phyloP scores from a whole-genome alignment of 805 yeast genomes.

The Starmerella cellae region DNA sequence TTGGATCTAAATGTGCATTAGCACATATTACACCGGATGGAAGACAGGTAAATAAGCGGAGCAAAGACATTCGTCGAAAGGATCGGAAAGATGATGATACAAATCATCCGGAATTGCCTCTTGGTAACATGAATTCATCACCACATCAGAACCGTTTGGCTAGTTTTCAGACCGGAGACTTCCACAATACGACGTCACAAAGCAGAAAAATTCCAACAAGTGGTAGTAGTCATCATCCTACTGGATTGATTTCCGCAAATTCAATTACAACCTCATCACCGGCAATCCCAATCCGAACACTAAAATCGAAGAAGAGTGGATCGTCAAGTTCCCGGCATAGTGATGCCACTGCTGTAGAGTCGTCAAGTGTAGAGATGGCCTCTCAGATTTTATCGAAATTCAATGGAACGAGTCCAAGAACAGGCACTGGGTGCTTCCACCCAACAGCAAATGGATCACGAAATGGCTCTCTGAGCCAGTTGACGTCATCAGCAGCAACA shows the following conservation, averaged over 20 bases:
- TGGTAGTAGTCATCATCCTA: background rate
- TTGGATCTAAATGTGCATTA: slow-evolving; percentile 86
- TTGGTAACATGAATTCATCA: background rate
- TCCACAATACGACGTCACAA: no score
- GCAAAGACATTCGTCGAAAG: slow-evolving; percentile 10
- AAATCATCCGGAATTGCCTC: background rate
- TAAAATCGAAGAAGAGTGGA: slow-evolving; percentile 2
- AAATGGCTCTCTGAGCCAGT: no score
- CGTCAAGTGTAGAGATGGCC: slow-evolving; percentile 13
- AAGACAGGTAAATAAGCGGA: slow-evolving; percentile 44
- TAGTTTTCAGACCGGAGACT: no score
- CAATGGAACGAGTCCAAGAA: slow-evolving; percentile 1
- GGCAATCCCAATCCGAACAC: background rate
- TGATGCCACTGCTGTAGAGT: slow-evolving; percentile 7
- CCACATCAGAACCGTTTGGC: background rate
- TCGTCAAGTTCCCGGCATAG: slow-evolving; percentile 8
- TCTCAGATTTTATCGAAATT: slow-evolving; percentile 14
- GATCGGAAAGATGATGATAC: slow-evolving; percentile 4
- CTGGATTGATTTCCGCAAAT: background rate
- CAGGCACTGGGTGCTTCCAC: no score
- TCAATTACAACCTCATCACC: background rate
- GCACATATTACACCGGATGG: slow-evolving; percentile 88
- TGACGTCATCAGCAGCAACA: no score
- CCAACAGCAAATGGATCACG: no score
- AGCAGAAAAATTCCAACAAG: no score